Conservation (phyloP, 1,284 basidiomycete genomes). For the Ceratorhiza oryzae-sativae region DNA sequence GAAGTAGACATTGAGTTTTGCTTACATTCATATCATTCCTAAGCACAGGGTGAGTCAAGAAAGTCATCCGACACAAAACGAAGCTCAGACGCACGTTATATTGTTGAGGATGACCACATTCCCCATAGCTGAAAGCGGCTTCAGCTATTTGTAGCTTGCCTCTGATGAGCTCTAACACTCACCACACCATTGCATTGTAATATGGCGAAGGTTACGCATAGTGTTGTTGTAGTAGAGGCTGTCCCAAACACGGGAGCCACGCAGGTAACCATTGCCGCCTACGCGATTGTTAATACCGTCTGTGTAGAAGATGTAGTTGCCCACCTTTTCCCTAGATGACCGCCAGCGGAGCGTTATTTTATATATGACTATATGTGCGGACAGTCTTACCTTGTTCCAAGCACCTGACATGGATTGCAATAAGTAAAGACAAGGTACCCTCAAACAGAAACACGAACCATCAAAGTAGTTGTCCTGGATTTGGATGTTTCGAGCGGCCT, state of each 20-base stretch:
- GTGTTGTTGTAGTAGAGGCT: slow-evolving; percentile 39
- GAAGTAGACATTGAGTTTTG: background rate
- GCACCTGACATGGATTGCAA: slow-evolving; percentile 15
- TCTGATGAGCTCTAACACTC: background rate
- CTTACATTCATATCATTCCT: slow-evolving; percentile 39
- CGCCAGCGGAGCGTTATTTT: background rate
- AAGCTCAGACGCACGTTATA: slow-evolving; percentile 25
- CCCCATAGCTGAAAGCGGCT: slow-evolving; percentile 29
- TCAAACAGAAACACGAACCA: slow-evolving; percentile 14
- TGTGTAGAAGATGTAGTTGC: background rate
- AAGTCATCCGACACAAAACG: background rate
- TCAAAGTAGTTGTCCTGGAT: slow-evolving; percentile 42
- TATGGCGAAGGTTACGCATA: slow-evolving; percentile 33
- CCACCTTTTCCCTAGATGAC: slow-evolving; percentile 26
- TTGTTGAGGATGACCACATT: slow-evolving; percentile 39
- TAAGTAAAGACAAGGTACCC: background rate
- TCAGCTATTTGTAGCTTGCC: background rate
- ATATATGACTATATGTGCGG: slow-evolving; percentile 1
- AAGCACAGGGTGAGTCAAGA: background rate
- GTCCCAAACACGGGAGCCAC: slow-evolving; percentile 40
- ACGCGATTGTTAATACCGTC: background rate
- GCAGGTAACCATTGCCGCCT: slow-evolving; percentile 40
- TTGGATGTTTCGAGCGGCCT: slow-evolving; percentile 37
- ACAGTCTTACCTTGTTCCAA: slow-evolving; percentile 39
- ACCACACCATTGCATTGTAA: slow-evolving; percentile 40